phyloP scores from a whole-genome alignment of 2,329 filamentous ascomycete genomes.

The Microsporum ferrugineum region DNA sequence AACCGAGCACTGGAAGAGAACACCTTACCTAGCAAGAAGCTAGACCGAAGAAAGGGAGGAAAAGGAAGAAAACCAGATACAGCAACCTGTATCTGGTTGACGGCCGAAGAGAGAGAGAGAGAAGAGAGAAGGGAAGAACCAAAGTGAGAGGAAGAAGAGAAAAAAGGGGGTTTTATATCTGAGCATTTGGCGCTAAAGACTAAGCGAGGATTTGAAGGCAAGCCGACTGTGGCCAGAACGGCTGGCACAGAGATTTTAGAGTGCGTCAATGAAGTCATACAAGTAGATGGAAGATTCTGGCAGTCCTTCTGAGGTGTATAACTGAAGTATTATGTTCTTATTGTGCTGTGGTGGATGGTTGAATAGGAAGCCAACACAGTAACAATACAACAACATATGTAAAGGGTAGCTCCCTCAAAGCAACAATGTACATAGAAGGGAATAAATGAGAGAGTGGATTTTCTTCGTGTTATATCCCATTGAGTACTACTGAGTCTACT shows the following conservation, averaged over 20 bases:
- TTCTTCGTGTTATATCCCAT: no score
- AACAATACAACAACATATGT: background rate
- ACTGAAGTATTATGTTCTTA: background rate
- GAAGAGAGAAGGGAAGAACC: slow-evolving; percentile 1
- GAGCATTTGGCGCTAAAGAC: slow-evolving; percentile 5
- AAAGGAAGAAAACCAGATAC: background rate
- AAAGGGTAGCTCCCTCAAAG: no score
- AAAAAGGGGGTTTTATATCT: slow-evolving; percentile 12
- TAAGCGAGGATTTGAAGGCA: slow-evolving; percentile 6
- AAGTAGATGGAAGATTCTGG: background rate
- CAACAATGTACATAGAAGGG: no score
- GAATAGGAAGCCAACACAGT: background rate
- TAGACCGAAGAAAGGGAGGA: background rate
- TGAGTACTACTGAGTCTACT: no score
- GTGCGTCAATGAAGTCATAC: background rate
- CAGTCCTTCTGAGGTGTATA: background rate
- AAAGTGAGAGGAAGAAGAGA: slow-evolving; percentile 6
- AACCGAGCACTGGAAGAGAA: background rate
- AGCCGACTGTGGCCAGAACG: background rate
- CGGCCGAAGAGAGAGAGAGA: background rate
- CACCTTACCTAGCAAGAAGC: background rate
- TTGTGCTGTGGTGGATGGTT: background rate
- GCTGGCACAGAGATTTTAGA: background rate
- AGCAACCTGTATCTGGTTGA: background rate
- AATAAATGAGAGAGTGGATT: no score